phyloP scores from a whole-genome alignment of 371 early-diverging fungal species.

The Choanephora cucurbitarum region DNA sequence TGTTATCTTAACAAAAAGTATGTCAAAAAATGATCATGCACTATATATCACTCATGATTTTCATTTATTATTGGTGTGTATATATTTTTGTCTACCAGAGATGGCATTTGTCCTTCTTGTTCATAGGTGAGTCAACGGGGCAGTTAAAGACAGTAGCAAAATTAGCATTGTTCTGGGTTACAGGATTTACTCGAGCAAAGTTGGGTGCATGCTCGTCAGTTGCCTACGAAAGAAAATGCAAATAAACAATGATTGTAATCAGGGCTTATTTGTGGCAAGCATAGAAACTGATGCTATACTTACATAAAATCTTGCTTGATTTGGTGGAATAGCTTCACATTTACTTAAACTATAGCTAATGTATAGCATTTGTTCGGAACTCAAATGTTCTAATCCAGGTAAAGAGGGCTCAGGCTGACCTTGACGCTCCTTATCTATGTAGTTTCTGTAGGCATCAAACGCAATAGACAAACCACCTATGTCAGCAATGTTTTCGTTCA shows the following conservation, averaged over 20 bases:
- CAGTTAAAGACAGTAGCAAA: slow-evolving; percentile 68
- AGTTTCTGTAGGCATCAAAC: slow-evolving; percentile 23
- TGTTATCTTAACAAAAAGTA: too few species aligned
- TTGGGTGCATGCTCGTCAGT: slow-evolving; percentile 55
- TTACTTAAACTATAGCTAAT: slow-evolving; percentile 45
- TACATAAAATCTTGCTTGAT: background rate
- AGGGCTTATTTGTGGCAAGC: background rate
- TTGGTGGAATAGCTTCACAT: slow-evolving; percentile 28
- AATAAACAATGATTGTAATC: slow-evolving; percentile 11
- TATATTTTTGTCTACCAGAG: slow-evolving; percentile 58
- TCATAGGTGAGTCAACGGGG: slow-evolving; percentile 48
- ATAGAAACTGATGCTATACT: too few species aligned
- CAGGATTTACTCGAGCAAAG: slow-evolving; percentile 58
- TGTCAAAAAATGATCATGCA: too few species aligned
- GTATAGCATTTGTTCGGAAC: slow-evolving; percentile 53
- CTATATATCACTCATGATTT: too few species aligned
- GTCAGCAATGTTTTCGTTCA: slow-evolving; percentile 76
- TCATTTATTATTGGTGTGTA: too few species aligned
- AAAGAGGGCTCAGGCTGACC: slow-evolving; percentile 9
- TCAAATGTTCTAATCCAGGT: slow-evolving; percentile 47
- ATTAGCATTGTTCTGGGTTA: slow-evolving; percentile 50
- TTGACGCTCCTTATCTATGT: background rate
- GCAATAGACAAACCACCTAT: slow-evolving; percentile 62
- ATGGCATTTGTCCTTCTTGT: slow-evolving; percentile 47
- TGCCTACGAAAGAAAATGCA: background rate